Evolutionary conservation across 2,329 filamentous ascomycete genomes (phyloP), one percentile per base, ranked within the genome.

Genomic region (Ceratocystis lukuohia): DNA sequence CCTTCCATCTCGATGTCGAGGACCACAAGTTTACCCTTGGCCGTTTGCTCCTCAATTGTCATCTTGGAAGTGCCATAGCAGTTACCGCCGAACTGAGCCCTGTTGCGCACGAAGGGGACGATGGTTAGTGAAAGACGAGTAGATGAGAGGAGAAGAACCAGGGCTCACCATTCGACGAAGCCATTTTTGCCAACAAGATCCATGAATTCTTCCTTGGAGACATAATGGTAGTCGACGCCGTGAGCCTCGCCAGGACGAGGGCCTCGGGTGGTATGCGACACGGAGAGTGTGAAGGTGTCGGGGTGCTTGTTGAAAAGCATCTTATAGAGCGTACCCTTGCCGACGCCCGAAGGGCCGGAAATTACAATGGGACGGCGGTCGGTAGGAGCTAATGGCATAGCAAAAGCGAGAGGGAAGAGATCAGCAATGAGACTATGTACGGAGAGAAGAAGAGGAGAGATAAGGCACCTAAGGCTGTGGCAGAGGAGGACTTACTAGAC

Each of bases 1-100:
- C 92, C 92, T 74, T 96, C 91, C 90, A 96, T 96, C 81, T 96
- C 93, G 74, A 96, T 97, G 75, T 97, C 93, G 71, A 96, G 79
- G 61, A 96, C 85, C 69, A 92, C 93, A 53, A 91, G 84, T 72
- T 81, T 82, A 20, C 86, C 87, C 77, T 86, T 84, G 68, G 84
- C 82, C 1, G 82, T 82, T 74, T 92, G 86, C 72, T 89, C 84
- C 75, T 87, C 82, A 69, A 96, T 90, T 33, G 90, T 90, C 75
- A 82, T 80, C 73, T 90, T 86, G 74, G 85, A 89, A 4, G 91
- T 96, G 66, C 92, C 92, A 77, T 96, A 96, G 73, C 84, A 79
- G 77, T 96, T 96, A 65, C 85, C 86, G 50, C 91, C 86, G 75
- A 96, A 96, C 74, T 88, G 79, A 65, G 92, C 92, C 78, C 88